Percentiles rank a stretch among this genome's conserved stretches.
phyloP scores from a whole-genome alignment of 1,284 basidiomycete genomes.

The Microbotryum silenes-acaulis region DNA sequence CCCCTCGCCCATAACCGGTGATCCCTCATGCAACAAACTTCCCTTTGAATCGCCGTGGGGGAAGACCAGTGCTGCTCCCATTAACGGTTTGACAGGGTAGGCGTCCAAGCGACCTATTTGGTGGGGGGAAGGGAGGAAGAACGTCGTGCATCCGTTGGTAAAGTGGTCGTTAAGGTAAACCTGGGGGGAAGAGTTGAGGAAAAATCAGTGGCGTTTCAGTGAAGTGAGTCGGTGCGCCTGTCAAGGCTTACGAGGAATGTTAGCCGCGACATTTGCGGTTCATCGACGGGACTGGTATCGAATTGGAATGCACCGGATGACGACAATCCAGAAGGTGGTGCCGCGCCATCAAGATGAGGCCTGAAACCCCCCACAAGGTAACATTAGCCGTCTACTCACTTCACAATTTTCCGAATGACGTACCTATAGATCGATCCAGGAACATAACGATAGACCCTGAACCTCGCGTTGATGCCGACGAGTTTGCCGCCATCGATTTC shows the following conservation, averaged over 20 bases:
- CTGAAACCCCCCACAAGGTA: too few relatives aligned
- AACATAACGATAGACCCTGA: conserved; percentile 40
- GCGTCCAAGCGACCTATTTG: conserved; percentile 46
- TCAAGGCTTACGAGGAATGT: conserved; percentile 44
- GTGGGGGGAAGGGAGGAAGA: conserved; percentile 47
- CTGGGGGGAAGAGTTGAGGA: not conserved
- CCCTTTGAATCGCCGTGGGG: conserved; percentile 43
- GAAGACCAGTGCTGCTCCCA: conserved; percentile 50
- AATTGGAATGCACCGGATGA: not conserved
- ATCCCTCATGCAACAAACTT: conserved; percentile 34
- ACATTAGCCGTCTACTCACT: too few relatives aligned
- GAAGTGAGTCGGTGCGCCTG: too few relatives aligned
- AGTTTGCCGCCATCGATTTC: conserved; percentile 46
- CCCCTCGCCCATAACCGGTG: conserved; percentile 38
- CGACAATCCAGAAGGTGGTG: too few relatives aligned
- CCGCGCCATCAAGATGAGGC: too few relatives aligned
- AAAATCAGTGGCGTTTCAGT: too few relatives aligned
- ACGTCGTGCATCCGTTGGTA: conserved; percentile 50
- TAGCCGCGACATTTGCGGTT: conserved; percentile 45
- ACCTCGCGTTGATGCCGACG: conserved; percentile 49
- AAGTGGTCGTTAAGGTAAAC: conserved; percentile 52
- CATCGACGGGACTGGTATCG: conserved; percentile 45
- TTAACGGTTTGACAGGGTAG: conserved; percentile 47
- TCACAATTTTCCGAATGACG: too few relatives aligned
- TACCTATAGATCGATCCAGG: conserved; percentile 12